Conservation (phyloP, 148 eudicot species). For the Chenopodium berlandieri region DNA sequence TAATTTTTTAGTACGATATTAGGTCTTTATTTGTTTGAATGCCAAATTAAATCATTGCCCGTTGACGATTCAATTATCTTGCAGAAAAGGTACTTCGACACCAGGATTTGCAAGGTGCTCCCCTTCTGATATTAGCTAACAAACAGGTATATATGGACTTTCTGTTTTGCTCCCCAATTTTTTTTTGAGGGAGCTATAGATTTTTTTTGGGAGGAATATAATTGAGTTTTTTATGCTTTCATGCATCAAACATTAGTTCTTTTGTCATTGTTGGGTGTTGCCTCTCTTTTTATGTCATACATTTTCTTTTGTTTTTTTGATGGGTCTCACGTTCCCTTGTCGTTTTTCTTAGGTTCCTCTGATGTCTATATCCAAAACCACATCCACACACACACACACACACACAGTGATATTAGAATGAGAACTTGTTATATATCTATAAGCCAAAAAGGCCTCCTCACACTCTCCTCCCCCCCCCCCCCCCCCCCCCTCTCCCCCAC, state of each 20-base stretch:
- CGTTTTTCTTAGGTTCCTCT: not conserved
- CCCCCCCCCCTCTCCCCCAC: too few species aligned
- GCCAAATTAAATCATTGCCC: not conserved
- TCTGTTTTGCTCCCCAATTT: not conserved
- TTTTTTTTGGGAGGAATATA: not conserved
- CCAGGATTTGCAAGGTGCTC: conserved; percentile 96
- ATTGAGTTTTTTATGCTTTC: not conserved
- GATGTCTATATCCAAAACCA: not conserved
- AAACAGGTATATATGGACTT: conserved; percentile 63
- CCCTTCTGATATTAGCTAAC: conserved; percentile 87
- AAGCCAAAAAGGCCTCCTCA: too few species aligned
- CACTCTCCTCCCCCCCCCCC: too few species aligned
- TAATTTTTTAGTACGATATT: conserved; percentile 23
- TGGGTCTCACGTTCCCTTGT: not conserved
- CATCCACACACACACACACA: not conserved
- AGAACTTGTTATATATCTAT: too few species aligned
- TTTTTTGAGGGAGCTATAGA: not conserved
- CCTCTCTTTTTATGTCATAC: not conserved
- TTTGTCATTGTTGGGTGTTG: not conserved
- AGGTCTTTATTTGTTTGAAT: not conserved
- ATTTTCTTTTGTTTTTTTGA: not conserved
- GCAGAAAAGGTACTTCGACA: conserved; percentile 95
- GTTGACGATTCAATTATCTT: conserved; percentile 2
- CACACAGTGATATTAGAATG: not conserved
- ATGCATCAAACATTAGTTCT: not conserved